Conservation (phyloP, 2,329 filamentous ascomycete genomes). For the Trichoderma lentiforme region DNA sequence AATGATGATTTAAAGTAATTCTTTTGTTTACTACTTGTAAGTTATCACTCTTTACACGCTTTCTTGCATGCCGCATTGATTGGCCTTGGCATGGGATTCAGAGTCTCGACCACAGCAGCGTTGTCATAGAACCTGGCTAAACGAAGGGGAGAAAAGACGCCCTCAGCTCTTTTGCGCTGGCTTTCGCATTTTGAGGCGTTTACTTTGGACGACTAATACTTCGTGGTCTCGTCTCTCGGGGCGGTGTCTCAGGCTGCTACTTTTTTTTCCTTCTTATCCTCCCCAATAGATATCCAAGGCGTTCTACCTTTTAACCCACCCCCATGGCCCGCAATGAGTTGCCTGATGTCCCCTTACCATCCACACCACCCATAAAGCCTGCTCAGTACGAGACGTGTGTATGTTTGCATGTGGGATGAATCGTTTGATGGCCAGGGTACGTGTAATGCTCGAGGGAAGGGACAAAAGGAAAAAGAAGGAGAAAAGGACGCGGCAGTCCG, state of each 20-base stretch:
- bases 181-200: background rate
- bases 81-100: background rate
- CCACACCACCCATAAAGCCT: background rate
- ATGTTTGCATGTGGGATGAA: background rate
- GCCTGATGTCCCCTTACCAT: background rate
- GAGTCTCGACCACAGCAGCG: background rate
- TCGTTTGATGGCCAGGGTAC: background rate
- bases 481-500: background rate
- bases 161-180: background rate
- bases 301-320: conserved; percentile 6
- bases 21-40: background rate
- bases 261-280: background rate
- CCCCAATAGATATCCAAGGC: background rate
- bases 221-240: background rate
- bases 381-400: background rate
- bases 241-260: background rate
- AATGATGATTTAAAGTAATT: background rate
- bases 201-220: background rate
- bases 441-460: background rate
- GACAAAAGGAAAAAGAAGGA: background rate
- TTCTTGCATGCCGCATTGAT: background rate
- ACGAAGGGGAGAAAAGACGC: background rate
- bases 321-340: background rate
- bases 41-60: background rate
- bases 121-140: background rate